These are phyloP conservation scores for Candida sonorensis DNA, from an alignment of 805 yeast species.

Conservation along the genomic window DNA sequence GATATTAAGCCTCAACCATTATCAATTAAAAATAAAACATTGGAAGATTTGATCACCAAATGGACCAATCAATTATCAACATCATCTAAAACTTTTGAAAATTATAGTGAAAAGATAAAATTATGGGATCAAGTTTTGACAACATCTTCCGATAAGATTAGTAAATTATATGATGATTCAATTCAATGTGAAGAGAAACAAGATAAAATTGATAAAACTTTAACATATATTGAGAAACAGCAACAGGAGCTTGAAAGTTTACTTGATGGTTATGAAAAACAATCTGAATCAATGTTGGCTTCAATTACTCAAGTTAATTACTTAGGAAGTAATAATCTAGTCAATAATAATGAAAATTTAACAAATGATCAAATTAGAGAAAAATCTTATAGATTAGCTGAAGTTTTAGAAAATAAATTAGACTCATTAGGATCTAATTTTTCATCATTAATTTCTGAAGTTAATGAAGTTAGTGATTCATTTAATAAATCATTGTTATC, in stretches of 20 bases:
- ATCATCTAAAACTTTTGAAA: constrained; percentile 66
- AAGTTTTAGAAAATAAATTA: constrained; percentile 72
- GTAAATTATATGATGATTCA: constrained; percentile 70
- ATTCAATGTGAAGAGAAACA: constrained; percentile 81
- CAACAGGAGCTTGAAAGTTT: constrained; percentile 85
- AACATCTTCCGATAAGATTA: constrained; percentile 77
- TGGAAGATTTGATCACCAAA: constrained; percentile 86
- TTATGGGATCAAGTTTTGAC: constrained; percentile 84
- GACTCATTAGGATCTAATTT: constrained; percentile 73
- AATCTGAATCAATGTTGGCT: constrained; percentile 46
- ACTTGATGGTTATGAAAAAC: constrained; percentile 75
- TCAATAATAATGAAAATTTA: no score
- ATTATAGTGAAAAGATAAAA: constrained; percentile 66
- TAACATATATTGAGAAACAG: constrained; percentile 81
- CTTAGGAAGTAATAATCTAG: constrained; percentile 8
- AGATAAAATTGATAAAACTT: constrained; percentile 76
- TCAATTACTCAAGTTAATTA: constrained; percentile 23
- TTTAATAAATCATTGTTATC: constrained; percentile 55
- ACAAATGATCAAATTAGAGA: constrained; percentile 82
- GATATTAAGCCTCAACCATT: constrained; percentile 61
- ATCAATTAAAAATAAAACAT: constrained; percentile 80
- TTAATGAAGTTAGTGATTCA: constrained; percentile 75
- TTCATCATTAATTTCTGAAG: constrained; percentile 68
- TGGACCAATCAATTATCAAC: constrained; percentile 85
- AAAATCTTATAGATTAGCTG: constrained; percentile 84